Percentiles rank a stretch among this genome's conserved stretches.
Conservation (phyloP, 768 basidiomycete genomes). For the Boletellus ananiceps region DNA sequence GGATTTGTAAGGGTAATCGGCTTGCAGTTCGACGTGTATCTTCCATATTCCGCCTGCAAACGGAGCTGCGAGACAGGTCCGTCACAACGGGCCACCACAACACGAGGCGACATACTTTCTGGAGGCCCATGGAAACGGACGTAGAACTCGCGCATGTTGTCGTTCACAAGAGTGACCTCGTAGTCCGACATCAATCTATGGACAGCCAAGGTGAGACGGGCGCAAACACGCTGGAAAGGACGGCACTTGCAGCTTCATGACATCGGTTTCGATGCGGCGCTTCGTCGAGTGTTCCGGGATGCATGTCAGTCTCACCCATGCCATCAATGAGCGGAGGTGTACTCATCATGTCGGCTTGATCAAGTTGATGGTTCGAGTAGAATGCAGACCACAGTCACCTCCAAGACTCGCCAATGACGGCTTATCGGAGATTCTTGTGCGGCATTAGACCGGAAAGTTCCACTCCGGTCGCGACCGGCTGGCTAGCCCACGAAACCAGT, state of each 20-base stretch:
- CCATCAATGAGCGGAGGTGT: slow-evolving; percentile 19
- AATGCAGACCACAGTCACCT: slow-evolving; percentile 1
- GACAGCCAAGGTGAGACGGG: slow-evolving; percentile 8
- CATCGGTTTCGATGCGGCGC: slow-evolving; percentile 97
- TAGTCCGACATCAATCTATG: slow-evolving; percentile 95
- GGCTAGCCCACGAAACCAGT: neutral
- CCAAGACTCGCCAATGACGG: slow-evolving; percentile 15
- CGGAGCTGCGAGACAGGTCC: slow-evolving; percentile 56
- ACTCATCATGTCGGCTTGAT: slow-evolving; percentile 58
- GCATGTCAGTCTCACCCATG: slow-evolving; percentile 26
- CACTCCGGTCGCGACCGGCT: slow-evolving; percentile 19
- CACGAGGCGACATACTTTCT: slow-evolving; percentile 66
- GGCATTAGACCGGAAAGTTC: slow-evolving; percentile 13
- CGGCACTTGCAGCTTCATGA: slow-evolving; percentile 88
- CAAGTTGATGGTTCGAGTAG: slow-evolving; percentile 10
- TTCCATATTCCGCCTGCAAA: slow-evolving; percentile 99
- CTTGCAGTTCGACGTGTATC: slow-evolving; percentile 97
- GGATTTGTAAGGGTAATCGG: slow-evolving; percentile 98
- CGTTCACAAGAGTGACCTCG: slow-evolving; percentile 95
- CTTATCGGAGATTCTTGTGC: slow-evolving; percentile 8
- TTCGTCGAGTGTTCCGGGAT: slow-evolving; percentile 64
- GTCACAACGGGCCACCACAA: slow-evolving; percentile 1
- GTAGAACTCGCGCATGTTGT: slow-evolving; percentile 98
- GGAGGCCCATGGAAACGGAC: slow-evolving; percentile 91
- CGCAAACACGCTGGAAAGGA: neutral